Evolutionary conservation across 1,139 yeast genomes (phyloP).

Genomic region (Petasospora rhodanensis): DNA sequence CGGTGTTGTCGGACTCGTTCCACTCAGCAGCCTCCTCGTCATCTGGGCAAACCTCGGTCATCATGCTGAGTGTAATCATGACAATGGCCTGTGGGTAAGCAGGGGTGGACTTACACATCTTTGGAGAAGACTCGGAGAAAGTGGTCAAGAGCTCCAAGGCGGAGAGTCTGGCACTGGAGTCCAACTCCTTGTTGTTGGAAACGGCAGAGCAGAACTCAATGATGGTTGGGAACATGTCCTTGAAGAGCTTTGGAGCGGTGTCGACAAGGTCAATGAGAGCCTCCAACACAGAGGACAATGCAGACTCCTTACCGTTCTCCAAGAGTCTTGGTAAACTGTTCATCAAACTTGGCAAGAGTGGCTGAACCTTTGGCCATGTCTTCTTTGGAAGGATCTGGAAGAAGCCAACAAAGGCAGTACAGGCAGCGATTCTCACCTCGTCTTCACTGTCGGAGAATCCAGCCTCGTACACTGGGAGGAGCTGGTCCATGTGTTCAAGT

Average conservation of each 20-base stretch:
- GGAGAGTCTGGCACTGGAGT: slow-evolving; percentile 72
- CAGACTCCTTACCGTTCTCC: slow-evolving; percentile 70
- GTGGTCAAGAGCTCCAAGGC: slow-evolving; percentile 86
- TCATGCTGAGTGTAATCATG: slow-evolving; percentile 69
- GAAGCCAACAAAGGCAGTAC: slow-evolving; percentile 87
- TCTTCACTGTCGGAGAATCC: slow-evolving; percentile 80
- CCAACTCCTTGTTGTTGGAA: slow-evolving; percentile 76
- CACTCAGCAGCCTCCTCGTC: slow-evolving; percentile 83
- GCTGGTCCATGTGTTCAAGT: slow-evolving; percentile 47
- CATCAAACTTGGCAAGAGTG: slow-evolving; percentile 75
- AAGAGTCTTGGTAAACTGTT: slow-evolving; percentile 85
- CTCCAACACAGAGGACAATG: slow-evolving; percentile 84
- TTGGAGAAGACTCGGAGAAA: slow-evolving; percentile 90
- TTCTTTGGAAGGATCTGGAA: slow-evolving; percentile 77
- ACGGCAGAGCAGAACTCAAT: slow-evolving; percentile 81
- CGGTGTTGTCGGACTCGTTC: slow-evolving; percentile 76
- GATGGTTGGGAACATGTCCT: slow-evolving; percentile 81
- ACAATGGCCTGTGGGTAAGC: slow-evolving; percentile 71
- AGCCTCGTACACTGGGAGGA: slow-evolving; percentile 64
- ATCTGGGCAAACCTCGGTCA: slow-evolving; percentile 89
- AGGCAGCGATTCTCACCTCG: slow-evolving; percentile 85
- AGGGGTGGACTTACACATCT: slow-evolving; percentile 84
- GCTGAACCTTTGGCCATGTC: slow-evolving; percentile 71
- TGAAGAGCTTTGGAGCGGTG: slow-evolving; percentile 91
- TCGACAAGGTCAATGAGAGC: slow-evolving; percentile 86